phyloP scores from a whole-genome alignment of 768 basidiomycete species.

The Pleurotus giganteus region DNA sequence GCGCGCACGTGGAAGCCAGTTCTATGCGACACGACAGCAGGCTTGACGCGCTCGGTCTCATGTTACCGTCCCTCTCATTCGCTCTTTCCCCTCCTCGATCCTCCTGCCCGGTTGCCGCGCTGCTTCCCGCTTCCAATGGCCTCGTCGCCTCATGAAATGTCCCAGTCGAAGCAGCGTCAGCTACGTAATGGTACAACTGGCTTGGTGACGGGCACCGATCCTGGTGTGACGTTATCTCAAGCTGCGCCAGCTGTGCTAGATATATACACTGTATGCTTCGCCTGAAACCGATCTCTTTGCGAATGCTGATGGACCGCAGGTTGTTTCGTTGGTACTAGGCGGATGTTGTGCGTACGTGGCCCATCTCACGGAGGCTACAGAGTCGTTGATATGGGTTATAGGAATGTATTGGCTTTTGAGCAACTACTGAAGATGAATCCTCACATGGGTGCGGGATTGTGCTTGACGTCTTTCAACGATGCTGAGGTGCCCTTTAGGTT shows the following conservation, averaged over 20 bases:
- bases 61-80: background rate
- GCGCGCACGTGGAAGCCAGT: no score
- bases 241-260: conserved; percentile 36
- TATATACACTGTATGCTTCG: conserved; percentile 28
- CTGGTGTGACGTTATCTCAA: conserved; percentile 27
- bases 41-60: background rate
- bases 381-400: conserved; percentile 21
- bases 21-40: no score
- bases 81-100: background rate
- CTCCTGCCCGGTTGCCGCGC: background rate
- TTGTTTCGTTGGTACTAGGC: conserved; percentile 67
- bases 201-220: conserved; percentile 18
- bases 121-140: no score
- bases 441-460: conserved; percentile 51
- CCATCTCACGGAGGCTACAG: background rate
- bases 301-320: conserved; percentile 22
- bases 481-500: conserved; percentile 40
- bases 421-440: conserved; percentile 69
- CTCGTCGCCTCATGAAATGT: no score
- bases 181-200: no score
- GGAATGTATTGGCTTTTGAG: conserved; percentile 80
- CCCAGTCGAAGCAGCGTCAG: no score
- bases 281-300: background rate
- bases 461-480: background rate
- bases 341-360: conserved; percentile 79